Conservation (phyloP, 75 land plant genomes). For the Adiantum capillusveneris region DNA sequence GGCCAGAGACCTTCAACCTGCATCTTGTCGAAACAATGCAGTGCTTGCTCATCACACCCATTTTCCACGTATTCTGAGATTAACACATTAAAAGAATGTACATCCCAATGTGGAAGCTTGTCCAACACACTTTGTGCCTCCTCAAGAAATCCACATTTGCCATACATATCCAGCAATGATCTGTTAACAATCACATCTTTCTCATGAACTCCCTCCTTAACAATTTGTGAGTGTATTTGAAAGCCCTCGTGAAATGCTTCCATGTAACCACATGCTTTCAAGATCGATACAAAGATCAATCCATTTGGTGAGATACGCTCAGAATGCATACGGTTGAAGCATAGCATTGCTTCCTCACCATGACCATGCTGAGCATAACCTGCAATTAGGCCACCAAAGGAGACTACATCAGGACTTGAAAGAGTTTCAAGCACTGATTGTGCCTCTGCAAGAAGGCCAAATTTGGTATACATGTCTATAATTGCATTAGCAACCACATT, state of each 20-base stretch:
- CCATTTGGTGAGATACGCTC: conserved; percentile 5
- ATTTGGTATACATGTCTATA: conserved; percentile 14
- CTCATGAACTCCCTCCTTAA: conserved; percentile 1
- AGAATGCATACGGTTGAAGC: conserved; percentile 4
- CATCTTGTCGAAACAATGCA: conserved; percentile 9
- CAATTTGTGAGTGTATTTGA: neutral
- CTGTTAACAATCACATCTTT: conserved; percentile 1
- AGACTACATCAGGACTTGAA: conserved; percentile 7
- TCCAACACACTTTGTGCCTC: conserved; percentile 11
- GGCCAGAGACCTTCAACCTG: conserved; percentile 2
- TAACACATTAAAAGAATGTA: conserved; percentile 10
- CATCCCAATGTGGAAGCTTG: conserved; percentile 1
- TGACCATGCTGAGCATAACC: conserved; percentile 27
- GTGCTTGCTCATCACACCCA: conserved; percentile 11
- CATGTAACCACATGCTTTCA: conserved; percentile 5
- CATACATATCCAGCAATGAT: conserved; percentile 12
- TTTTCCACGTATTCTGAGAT: conserved; percentile 13
- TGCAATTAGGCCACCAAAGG: conserved; percentile 24
- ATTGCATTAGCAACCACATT: conserved; percentile 13
- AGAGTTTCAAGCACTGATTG: conserved; percentile 9
- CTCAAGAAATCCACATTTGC: conserved; percentile 1
- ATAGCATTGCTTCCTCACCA: conserved; percentile 8
- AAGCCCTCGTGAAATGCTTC: neutral
- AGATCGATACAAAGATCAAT: neutral
- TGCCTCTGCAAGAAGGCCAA: conserved; percentile 16